Percentiles rank a stretch among this genome's conserved stretches.
Conservation (phyloP, 2,329 filamentous ascomycete genomes). For the Fusarium bulbicola region DNA sequence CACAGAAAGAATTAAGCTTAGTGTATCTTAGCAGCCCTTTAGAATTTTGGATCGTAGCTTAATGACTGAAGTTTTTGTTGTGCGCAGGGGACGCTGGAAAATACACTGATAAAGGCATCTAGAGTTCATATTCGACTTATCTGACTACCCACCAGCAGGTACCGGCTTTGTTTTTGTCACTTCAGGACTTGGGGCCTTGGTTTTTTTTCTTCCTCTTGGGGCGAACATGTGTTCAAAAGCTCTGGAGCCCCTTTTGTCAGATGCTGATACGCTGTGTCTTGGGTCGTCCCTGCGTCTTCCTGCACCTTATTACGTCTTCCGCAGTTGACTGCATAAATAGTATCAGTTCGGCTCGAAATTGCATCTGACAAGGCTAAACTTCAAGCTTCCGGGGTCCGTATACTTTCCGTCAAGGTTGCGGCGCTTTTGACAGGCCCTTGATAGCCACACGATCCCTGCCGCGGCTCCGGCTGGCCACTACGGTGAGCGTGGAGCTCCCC, state of each 20-base stretch:
- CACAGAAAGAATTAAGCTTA: neutral
- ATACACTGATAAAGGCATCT: neutral
- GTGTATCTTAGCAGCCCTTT: neutral
- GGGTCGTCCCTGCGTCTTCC: slow-evolving; percentile 19
- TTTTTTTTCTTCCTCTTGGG: neutral
- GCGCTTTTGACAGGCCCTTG: slow-evolving; percentile 20
- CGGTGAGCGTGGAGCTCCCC: slow-evolving; percentile 39
- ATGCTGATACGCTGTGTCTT: slow-evolving; percentile 28
- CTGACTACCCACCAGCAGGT: neutral
- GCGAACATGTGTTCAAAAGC: slow-evolving; percentile 23
- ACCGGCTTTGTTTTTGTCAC: neutral
- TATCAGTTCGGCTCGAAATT: slow-evolving; percentile 29
- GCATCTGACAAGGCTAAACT: slow-evolving; percentile 8
- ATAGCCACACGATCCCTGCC: slow-evolving; percentile 21
- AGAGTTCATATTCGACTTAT: neutral
- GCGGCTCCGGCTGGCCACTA: slow-evolving; percentile 25
- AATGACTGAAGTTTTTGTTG: neutral
- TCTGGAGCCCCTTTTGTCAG: slow-evolving; percentile 21
- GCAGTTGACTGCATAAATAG: slow-evolving; percentile 26
- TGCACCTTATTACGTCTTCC: slow-evolving; percentile 27
- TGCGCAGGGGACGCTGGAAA: neutral
- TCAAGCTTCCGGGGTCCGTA: slow-evolving; percentile 9
- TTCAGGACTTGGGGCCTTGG: neutral
- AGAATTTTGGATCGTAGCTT: neutral
- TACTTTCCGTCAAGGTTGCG: slow-evolving; percentile 5